A percentile compares a stretch with the other conserved stretches of the same genome.
These are phyloP conservation scores for Microcyclospora tardicrescens DNA, from an alignment of 2,329 filamentous ascomycete genomes.

Conservation along the genomic window DNA sequence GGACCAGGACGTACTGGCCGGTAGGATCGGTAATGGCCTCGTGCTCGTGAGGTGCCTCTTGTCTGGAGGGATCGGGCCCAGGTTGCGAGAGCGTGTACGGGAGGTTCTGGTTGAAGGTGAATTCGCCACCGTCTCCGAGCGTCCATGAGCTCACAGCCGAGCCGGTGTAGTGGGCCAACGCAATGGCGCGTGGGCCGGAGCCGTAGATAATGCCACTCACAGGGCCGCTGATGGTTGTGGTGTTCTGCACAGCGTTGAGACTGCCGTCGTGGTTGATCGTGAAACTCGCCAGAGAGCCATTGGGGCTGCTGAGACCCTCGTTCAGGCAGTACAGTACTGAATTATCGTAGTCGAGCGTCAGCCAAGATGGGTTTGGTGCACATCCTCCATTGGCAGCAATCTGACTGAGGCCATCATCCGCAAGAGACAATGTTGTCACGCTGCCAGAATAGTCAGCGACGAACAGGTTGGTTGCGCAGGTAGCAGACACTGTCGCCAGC, in stretches of 20 bases:
- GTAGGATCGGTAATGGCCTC: constrained; percentile 26
- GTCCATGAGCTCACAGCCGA: constrained; percentile 26
- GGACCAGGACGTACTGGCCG: constrained; percentile 25
- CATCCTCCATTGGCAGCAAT: constrained; percentile 26
- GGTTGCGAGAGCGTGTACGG: constrained; percentile 17
- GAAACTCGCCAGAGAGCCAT: constrained; percentile 37
- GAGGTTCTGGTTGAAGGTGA: constrained; percentile 26
- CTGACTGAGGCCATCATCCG: constrained; percentile 4
- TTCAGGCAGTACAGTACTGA: constrained; percentile 47
- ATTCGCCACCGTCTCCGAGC: constrained; percentile 39
- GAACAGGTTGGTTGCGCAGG: constrained; percentile 26
- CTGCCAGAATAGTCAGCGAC: constrained; percentile 33
- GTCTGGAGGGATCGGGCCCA: constrained; percentile 19
- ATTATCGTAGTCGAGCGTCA: constrained; percentile 41
- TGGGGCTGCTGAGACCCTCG: constrained; percentile 38
- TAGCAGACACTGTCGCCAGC: not conserved
- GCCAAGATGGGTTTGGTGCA: constrained; percentile 45
- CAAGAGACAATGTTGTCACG: constrained; percentile 29
- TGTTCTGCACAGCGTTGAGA: constrained; percentile 23
- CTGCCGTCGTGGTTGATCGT: constrained; percentile 26
- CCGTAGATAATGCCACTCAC: constrained; percentile 32
- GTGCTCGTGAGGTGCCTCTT: constrained; percentile 25
- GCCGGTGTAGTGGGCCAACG: constrained; percentile 30
- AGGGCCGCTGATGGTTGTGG: constrained; percentile 26
- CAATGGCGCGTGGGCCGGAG: constrained; percentile 24